Evolutionary conservation across 148 eudicot species (phyloP).

Genomic region (Cornus suecica): DNA sequence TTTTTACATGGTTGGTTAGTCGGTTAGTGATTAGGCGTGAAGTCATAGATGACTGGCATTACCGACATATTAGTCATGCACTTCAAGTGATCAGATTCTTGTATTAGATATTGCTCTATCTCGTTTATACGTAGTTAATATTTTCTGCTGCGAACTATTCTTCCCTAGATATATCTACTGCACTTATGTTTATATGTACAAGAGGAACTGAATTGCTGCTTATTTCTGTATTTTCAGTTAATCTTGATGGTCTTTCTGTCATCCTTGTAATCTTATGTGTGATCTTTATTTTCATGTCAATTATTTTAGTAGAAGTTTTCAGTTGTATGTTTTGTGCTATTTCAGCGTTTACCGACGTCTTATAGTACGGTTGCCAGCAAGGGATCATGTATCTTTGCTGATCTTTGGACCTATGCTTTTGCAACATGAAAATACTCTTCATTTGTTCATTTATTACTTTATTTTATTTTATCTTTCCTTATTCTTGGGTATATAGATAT

Average conservation of each 20-base stretch:
- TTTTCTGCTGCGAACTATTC: background rate
- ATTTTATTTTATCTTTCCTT: background rate
- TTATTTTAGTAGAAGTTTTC: background rate
- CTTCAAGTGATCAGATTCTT: background rate
- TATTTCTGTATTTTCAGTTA: background rate
- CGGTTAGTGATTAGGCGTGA: background rate
- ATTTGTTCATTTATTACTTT: too few relatives aligned
- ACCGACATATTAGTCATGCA: background rate
- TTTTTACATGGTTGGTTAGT: background rate
- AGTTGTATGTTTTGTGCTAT: background rate
- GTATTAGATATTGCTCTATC: background rate
- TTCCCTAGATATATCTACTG: background rate
- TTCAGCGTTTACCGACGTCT: background rate
- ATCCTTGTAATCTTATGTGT: background rate
- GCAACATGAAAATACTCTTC: background rate
- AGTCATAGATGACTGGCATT: background rate
- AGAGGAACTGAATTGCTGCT: background rate
- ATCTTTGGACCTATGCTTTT: too few relatives aligned
- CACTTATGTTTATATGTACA: background rate
- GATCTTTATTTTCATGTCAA: background rate
- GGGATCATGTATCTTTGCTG: background rate
- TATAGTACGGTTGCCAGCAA: background rate
- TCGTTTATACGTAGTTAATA: background rate
- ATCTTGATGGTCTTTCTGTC: background rate
- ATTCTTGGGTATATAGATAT: background rate